These are phyloP conservation scores for Populus davidiana DNA, from an alignment of 345 rosid species.

Conservation along the genomic window DNA sequence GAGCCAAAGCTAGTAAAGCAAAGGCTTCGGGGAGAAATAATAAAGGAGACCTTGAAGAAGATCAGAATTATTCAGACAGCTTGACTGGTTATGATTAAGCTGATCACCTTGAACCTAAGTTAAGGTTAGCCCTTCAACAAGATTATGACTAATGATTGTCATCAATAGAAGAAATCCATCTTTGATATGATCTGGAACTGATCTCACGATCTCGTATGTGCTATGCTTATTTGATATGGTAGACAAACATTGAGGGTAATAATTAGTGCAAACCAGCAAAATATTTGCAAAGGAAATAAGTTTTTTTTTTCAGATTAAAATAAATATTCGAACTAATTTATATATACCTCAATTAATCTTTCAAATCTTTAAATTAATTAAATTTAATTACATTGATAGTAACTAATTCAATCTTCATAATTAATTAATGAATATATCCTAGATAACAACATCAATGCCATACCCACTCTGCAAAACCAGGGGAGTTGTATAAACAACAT, in stretches of 20 bases:
- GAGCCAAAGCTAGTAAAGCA: too few species aligned
- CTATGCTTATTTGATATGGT: neutral
- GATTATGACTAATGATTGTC: neutral
- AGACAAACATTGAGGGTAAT: neutral
- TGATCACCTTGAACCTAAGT: neutral
- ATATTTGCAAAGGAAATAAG: neutral
- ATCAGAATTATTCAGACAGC: neutral
- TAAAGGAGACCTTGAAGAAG: neutral
- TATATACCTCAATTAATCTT: too few species aligned
- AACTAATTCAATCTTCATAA: neutral
- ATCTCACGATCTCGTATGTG: neutral
- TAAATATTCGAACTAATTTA: too few species aligned
- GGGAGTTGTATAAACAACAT: too few species aligned
- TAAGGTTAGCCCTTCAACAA: neutral
- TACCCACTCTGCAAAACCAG: neutral
- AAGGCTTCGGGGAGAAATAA: neutral
- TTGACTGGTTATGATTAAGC: neutral
- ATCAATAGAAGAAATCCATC: neutral
- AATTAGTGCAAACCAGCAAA: neutral
- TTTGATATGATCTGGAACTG: neutral
- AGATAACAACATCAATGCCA: neutral
- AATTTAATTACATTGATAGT: neutral
- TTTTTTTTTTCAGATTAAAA: too few species aligned
- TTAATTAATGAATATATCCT: neutral
- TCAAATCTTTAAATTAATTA: too few species aligned